Percentiles rank a stretch among this genome's conserved stretches.
phyloP scores from a whole-genome alignment of 108 stramenopile genomes.

The Pseudonitzschia multiseries region DNA sequence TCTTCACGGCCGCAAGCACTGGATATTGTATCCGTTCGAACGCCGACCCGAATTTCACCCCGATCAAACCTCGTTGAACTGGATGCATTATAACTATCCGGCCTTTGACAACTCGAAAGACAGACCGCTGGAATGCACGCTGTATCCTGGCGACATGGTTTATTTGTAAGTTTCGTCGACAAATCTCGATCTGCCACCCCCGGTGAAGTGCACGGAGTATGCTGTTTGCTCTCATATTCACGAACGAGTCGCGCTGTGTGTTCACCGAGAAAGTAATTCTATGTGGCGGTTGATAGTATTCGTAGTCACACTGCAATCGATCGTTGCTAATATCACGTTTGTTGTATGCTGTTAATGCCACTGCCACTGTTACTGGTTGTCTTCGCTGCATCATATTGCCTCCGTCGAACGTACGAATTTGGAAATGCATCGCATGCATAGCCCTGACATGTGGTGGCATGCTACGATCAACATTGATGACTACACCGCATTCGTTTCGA shows the following conservation, averaged over 20 bases:
- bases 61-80: conserved; percentile 72
- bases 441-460: conserved; percentile 79
- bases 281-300: too few species aligned
- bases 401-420: too few species aligned
- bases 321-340: too few species aligned
- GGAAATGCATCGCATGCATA: too few species aligned
- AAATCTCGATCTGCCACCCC: too few species aligned
- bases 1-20: conserved; percentile 70
- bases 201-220: background rate
- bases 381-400: too few species aligned
- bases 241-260: too few species aligned
- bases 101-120: background rate
- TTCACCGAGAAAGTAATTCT: too few species aligned
- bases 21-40: conserved; percentile 60
- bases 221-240: too few species aligned
- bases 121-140: conserved; percentile 66
- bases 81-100: conserved; percentile 79
- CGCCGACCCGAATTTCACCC: conserved; percentile 52
- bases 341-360: too few species aligned
- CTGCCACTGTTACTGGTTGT: too few species aligned
- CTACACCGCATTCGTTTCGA: conserved; percentile 89
- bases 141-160: conserved; percentile 79
- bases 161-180: conserved; percentile 54
- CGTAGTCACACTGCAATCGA: too few species aligned
- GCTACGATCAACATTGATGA: conserved; percentile 88